Evolutionary conservation across 2,329 filamentous ascomycete genomes (phyloP), one percentile per base, ranked within the genome.

Genomic region (Talaromyces atroroseus): DNA sequence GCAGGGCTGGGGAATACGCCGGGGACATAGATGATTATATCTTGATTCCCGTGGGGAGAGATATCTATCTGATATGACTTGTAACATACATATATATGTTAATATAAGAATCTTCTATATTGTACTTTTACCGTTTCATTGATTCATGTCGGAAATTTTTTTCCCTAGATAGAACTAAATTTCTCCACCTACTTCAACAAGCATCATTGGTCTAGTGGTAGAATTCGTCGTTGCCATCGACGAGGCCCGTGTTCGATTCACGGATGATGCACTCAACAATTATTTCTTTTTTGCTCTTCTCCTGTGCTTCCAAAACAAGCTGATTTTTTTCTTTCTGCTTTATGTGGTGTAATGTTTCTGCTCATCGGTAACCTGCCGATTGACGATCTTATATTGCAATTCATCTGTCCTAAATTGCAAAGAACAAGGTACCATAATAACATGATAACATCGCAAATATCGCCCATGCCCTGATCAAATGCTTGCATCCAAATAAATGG

Each of bases 161-260:
- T 26, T 26, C 8, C 24, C 24, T 26, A 4, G 24, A 26, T 26
- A 26, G 11, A 29, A 5, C 26, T n/a, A n/a, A 29, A 29, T 29
- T 29, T 8, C 26, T 5, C 2, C 32, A 12, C 5, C 11, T 40
- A 5, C 42, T 21, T 36, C n/a, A 51, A 20, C 32, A 54, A 44
- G 59, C 59, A 60, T 60, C 59, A 59, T 60, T 60, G 59, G 59
- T 60, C 59, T 60, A 60, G 59, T 60, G 59, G 59, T 60, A 60
- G 59, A 60, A 60, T 60, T 60, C 59, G 50, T 60, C 59, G 59
- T 60, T 60, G 59, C 59, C 59, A 60, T 60, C 59, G 59, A 60
- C 50, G 59, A 60, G 59, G 59, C 59, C 59, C 59, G 59, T 55
- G 59, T 60, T 60, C 59, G 59, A 60, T 60, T 60, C 59, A 55